phyloP scores from a whole-genome alignment of 177 flowering plant genomes.

The Vitis hybrid region DNA sequence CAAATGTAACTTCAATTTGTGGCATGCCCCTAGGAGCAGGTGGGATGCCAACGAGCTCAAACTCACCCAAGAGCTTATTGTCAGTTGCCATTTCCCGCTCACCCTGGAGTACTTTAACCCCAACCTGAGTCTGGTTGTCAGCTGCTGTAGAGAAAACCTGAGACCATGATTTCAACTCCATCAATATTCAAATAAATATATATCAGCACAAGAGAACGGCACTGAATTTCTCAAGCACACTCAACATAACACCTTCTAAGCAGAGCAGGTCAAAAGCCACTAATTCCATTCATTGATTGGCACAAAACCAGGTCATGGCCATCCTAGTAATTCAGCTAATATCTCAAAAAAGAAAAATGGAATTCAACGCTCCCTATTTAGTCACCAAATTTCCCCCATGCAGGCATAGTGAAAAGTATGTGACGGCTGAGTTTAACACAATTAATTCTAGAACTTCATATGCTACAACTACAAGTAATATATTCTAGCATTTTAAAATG shows the following conservation, averaged over 20 bases:
- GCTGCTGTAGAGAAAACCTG: slow-evolving; percentile 82
- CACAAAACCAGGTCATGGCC: too few species aligned
- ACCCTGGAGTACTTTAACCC: slow-evolving; percentile 66
- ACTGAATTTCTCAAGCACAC: background rate
- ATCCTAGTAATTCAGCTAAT: too few species aligned
- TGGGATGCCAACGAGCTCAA: slow-evolving; percentile 64
- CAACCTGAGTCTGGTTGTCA: slow-evolving; percentile 78
- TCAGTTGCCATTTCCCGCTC: slow-evolving; percentile 77
- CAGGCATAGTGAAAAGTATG: too few species aligned
- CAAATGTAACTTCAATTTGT: slow-evolving; percentile 65
- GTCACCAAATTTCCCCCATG: too few species aligned
- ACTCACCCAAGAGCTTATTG: slow-evolving; percentile 66
- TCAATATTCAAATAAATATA: background rate
- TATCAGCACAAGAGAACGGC: background rate
- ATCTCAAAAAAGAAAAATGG: too few species aligned
- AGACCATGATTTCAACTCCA: background rate
- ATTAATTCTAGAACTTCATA: too few species aligned
- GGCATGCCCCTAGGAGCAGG: slow-evolving; percentile 81
- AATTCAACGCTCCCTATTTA: too few species aligned
- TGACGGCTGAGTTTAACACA: too few species aligned
- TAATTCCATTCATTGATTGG: too few species aligned
- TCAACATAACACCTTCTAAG: background rate
- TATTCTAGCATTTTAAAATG: too few species aligned
- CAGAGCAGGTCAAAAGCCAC: background rate
- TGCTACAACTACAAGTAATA: too few species aligned